Base-by-base conservation (phyloP, 1,139 yeast genomes). In the Kodamaea derodonti region DNA sequence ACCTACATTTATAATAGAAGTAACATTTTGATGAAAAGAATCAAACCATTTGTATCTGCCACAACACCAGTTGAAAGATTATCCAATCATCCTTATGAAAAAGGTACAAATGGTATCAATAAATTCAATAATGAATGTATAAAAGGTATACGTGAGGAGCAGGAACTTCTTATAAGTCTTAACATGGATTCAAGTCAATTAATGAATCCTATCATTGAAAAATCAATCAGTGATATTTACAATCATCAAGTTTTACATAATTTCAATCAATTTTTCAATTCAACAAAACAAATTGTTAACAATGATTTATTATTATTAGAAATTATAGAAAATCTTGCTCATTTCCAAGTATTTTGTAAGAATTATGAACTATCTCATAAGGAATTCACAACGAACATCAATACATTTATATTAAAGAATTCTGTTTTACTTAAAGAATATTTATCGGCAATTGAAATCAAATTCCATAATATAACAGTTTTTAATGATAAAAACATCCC, bases 401-500 rank as follows among this genome's bases (percentile, higher is more conserved):
- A 32, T 11, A 33, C 35, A 15, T 46, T 42, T 34, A 35, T 42
- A 16, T 33, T 41, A 25, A 45, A 43, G 39, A 40, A 32, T 31
- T 37, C 44, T 24, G 36, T 42, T 9, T 27, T 47, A 9, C 80
- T 86, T 51, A 60, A 61, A 31, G 87, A 80, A 37, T 70, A 79
- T 36, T 67, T 84, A 43, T 60, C 58, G 32, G 71, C 65, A 42
- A 76, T 84, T 27, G 85, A 80, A 31, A 49, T 52, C 4, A 65
- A 78, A 31, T 78, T 82, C 16, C 45, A 47, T 4, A 56, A 59
- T 12, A 52, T 75, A 28, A 54, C 60, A 18, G 51, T 78, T 27
- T 80, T 80, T 23, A 69, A 68, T 27, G 92, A 84, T 41, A 69
- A 72, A 43, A 84, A 83, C 37, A 80, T 82, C n/a, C 74, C 80